Evolutionary conservation across 1,139 yeast genomes (phyloP).

Genomic region (Taiozyma sp.): DNA sequence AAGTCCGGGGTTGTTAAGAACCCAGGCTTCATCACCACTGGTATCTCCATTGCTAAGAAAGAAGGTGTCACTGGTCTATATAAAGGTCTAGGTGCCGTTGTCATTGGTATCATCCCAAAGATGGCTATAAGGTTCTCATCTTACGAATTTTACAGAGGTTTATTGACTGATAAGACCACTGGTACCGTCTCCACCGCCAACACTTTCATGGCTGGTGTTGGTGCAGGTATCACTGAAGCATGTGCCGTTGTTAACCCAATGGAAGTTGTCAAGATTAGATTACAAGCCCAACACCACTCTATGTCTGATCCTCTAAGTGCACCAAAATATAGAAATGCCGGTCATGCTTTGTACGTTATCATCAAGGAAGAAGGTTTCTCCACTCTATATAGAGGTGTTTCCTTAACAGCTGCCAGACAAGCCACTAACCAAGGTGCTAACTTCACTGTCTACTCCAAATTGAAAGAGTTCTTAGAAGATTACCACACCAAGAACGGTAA

Average conservation of each 20-base stretch:
- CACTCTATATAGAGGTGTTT: constrained; percentile 90
- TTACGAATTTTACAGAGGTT: constrained; percentile 78
- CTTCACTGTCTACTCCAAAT: constrained; percentile 88
- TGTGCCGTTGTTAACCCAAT: constrained; percentile 92
- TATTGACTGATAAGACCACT: constrained; percentile 48
- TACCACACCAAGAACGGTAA: constrained; percentile 47
- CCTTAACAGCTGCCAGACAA: constrained; percentile 95
- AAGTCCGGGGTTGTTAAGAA: constrained; percentile 57
- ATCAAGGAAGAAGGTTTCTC: constrained; percentile 87
- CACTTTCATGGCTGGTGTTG: constrained; percentile 89
- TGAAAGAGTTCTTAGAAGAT: constrained; percentile 65
- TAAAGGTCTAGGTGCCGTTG: constrained; percentile 96
- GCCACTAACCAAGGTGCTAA: constrained; percentile 99
- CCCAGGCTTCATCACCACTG: constrained; percentile 84
- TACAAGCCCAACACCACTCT: constrained; percentile 93
- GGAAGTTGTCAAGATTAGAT: constrained; percentile 93
- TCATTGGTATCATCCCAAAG: constrained; percentile 95
- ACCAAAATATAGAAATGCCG: constrained; percentile 90
- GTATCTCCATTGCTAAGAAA: constrained; percentile 66
- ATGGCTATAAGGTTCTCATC: constrained; percentile 97
- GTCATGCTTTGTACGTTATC: constrained; percentile 83
- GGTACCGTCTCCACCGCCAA: constrained; percentile 66
- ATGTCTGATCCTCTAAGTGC: constrained; percentile 61
- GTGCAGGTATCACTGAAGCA: constrained; percentile 97
- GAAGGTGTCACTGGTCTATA: constrained; percentile 86